Evolutionary conservation across 2,329 filamentous ascomycete genomes (phyloP).

Genomic region (Mollisia scopiformis): DNA sequence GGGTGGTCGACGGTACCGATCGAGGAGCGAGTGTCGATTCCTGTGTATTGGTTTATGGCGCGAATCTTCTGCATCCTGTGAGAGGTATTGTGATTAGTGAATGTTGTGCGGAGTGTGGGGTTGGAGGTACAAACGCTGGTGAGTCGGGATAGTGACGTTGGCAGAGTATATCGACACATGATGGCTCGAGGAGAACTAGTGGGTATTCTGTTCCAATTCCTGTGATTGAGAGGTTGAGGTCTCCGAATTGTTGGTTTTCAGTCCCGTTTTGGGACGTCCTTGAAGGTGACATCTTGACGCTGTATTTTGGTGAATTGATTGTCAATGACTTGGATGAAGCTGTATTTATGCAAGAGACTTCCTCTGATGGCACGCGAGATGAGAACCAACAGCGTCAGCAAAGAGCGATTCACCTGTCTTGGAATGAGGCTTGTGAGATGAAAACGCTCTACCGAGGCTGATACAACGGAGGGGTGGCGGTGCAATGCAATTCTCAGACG

Average conservation of each 20-base stretch:
- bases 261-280: constrained; percentile 19
- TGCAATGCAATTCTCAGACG: not conserved
- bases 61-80: constrained; percentile 64
- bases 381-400: not conserved
- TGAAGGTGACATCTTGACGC: constrained; percentile 18
- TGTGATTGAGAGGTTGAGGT: constrained; percentile 62
- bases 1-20: constrained; percentile 64
- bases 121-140: constrained; percentile 52
- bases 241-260: constrained; percentile 38
- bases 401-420: not conserved
- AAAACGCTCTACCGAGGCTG: constrained; percentile 12
- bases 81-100: constrained; percentile 9
- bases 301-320: not conserved
- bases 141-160: constrained; percentile 62
- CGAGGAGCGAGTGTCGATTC: constrained; percentile 65
- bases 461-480: not conserved
- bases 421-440: not conserved
- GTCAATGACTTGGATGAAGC: not conserved
- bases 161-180: constrained; percentile 54
- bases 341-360: not conserved
- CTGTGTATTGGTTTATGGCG: constrained; percentile 65
- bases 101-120: not conserved
- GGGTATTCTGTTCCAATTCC: constrained; percentile 65
- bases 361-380: not conserved
- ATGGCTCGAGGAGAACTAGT: constrained; percentile 53